A percentile compares a stretch with the other conserved stretches of the same genome.
Conservation (phyloP, 2,329 filamentous ascomycete genomes). For the Ascomycota sp. region DNA sequence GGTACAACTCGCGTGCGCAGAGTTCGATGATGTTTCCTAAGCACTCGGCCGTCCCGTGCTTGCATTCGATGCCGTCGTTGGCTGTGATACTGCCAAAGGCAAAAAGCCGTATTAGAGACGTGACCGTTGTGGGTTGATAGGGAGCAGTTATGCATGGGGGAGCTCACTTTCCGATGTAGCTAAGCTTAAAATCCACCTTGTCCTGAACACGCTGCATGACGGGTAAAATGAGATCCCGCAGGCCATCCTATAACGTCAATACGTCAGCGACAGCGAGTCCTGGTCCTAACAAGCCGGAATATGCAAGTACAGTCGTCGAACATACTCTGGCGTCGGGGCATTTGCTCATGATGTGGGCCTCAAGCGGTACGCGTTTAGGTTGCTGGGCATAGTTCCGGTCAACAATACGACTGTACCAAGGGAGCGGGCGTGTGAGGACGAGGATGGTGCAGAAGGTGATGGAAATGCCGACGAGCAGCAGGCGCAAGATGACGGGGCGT, state of each 20-base stretch:
- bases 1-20: constrained; percentile 67
- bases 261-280: neutral
- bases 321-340: constrained; percentile 65
- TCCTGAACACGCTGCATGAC: constrained; percentile 63
- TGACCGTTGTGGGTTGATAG: neutral
- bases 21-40: constrained; percentile 89
- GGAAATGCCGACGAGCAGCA: constrained; percentile 5
- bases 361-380: constrained; percentile 44
- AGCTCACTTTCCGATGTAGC: constrained; percentile 67
- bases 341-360: constrained; percentile 94
- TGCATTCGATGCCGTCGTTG: constrained; percentile 72
- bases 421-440: constrained; percentile 4
- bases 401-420: neutral
- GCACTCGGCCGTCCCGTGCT: constrained; percentile 73
- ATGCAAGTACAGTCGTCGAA: neutral
- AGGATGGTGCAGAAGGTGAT: constrained; percentile 8
- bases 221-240: constrained; percentile 63
- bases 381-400: constrained; percentile 1
- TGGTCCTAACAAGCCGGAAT: neutral
- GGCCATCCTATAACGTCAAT: constrained; percentile 37
- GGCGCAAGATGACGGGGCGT: neutral
- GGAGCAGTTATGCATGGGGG: neutral
- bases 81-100: constrained; percentile 33
- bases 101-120: neutral
- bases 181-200: constrained; percentile 80